phyloP scores from a whole-genome alignment of 1,284 basidiomycete species.

The Afroboletus lepidellus region DNA sequence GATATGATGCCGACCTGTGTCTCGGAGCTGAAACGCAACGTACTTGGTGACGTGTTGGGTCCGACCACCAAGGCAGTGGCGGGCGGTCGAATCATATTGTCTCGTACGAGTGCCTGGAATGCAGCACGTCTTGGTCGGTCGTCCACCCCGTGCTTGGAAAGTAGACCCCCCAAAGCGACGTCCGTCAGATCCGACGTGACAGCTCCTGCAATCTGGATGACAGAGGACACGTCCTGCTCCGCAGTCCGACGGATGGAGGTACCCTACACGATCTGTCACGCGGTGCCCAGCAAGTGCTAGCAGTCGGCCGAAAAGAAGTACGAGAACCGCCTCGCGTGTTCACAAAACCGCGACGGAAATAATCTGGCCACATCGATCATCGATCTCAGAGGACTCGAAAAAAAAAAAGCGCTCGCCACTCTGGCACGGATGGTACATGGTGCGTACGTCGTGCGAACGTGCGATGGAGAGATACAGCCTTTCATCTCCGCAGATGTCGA shows the following conservation, averaged over 20 bases:
- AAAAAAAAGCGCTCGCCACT: conserved; percentile 16
- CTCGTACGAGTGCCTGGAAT: conserved; percentile 5
- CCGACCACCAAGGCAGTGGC: conserved; percentile 26
- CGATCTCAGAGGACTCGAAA: conserved; percentile 17
- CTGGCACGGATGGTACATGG: conserved; percentile 10
- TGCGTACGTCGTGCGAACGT: conserved; percentile 25
- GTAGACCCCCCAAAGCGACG: conserved; percentile 1
- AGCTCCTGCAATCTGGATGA: conserved; percentile 5
- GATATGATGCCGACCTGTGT: conserved; percentile 7
- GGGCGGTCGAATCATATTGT: conserved; percentile 2
- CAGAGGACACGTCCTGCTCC: neutral
- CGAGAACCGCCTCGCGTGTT: conserved; percentile 9
- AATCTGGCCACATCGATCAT: conserved; percentile 21
- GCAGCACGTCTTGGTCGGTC: neutral
- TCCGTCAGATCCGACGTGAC: conserved; percentile 2
- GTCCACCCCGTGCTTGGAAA: neutral
- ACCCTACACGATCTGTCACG: neutral
- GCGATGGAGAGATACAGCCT: conserved; percentile 24
- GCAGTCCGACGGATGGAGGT: neutral
- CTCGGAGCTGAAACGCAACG: conserved; percentile 2
- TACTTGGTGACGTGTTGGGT: conserved; percentile 10
- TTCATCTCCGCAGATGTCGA: conserved; percentile 32
- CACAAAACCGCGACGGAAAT: conserved; percentile 27
- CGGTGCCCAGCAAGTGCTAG: neutral
- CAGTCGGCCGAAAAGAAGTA: conserved; percentile 11